Evolutionary conservation across 1,284 basidiomycete species (phyloP).

Genomic region (Ganoderma multipileum): DNA sequence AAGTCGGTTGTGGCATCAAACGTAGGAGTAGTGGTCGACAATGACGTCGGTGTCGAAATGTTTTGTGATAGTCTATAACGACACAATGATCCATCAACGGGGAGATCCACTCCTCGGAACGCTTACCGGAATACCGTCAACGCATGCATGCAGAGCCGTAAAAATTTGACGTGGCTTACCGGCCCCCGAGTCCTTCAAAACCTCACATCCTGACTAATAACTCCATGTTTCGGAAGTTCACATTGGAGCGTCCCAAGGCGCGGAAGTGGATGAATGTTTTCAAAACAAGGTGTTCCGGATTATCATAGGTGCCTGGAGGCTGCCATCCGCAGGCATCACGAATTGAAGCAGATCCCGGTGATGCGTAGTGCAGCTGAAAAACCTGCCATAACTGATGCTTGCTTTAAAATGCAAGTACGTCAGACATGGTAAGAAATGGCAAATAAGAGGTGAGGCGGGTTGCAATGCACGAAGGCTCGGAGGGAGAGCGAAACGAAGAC

Average conservation of each 20-base stretch:
- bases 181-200: not conserved
- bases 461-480: not conserved
- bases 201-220: not conserved
- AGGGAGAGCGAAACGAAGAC: not conserved
- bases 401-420: not conserved
- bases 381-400: not conserved
- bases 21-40: not conserved
- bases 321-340: not conserved
- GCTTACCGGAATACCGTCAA: not conserved
- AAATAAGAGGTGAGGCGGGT: not conserved
- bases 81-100: not conserved
- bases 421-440: not conserved
- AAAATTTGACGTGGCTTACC: not conserved
- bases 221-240: not conserved
- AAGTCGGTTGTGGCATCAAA: not conserved
- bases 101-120: not conserved
- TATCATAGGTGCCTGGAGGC: not conserved
- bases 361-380: not conserved
- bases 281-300: not conserved
- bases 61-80: not conserved
- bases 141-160: not conserved
- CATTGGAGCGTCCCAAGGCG: not conserved
- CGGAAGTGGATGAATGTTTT: not conserved
- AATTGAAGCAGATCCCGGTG: not conserved
- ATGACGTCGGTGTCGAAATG: constrained; percentile 3